These are phyloP conservation scores for Nitzschia sp. DNA, from an alignment of 108 stramenopile species.

Conservation along the genomic window DNA sequence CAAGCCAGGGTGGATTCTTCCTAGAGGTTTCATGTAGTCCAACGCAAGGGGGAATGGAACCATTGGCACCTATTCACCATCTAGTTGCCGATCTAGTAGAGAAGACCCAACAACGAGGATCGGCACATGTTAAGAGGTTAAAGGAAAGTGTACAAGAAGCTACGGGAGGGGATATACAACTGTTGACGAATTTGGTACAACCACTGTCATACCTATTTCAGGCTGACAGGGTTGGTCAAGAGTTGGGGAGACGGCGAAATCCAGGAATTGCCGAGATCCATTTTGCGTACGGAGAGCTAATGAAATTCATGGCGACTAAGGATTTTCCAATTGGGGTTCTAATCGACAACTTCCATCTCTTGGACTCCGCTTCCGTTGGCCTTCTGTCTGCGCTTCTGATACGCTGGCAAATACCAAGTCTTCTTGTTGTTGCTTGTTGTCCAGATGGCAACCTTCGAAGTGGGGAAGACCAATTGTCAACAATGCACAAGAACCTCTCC, in stretches of 20 bases:
- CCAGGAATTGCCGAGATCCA: not conserved
- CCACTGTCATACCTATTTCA: not conserved
- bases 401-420: not conserved
- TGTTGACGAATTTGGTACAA: not conserved
- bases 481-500: not conserved
- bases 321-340: conserved; percentile 21
- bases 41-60: not conserved
- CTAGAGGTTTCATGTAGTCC: not conserved
- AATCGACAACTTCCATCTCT: conserved; percentile 43
- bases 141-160: not conserved
- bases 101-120: not conserved
- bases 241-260: not conserved
- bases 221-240: not conserved
- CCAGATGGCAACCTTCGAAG: not conserved
- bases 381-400: conserved; percentile 1
- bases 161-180: not conserved
- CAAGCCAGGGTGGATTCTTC: not conserved
- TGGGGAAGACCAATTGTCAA: too few species aligned
- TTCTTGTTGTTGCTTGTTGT: not conserved
- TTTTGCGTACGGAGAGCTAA: not conserved
- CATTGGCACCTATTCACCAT: not conserved
- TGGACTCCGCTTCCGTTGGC: conserved; percentile 30
- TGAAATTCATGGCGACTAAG: not conserved
- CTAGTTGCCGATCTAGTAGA: not conserved
- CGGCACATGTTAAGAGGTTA: not conserved